These are phyloP conservation scores for Metarhizium brunneum DNA, from an alignment of 2,329 filamentous ascomycete genomes.

Conservation along the genomic window DNA sequence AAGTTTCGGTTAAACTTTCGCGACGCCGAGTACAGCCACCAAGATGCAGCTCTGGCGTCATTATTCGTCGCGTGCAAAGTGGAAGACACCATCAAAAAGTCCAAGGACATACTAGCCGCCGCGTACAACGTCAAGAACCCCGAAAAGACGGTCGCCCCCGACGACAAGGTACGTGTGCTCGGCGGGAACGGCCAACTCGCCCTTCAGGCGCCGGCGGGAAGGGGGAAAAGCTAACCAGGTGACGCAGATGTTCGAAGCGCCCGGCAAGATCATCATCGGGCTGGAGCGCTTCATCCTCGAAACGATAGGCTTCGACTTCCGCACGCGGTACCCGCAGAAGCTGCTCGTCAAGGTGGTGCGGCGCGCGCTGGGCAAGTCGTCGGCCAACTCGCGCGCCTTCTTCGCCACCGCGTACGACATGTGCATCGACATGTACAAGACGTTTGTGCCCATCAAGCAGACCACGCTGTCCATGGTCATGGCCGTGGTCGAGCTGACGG, in stretches of 20 bases:
- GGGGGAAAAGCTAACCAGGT: background rate
- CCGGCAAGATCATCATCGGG: slow-evolving; percentile 74
- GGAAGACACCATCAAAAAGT: slow-evolving; percentile 97
- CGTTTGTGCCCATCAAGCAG: slow-evolving; percentile 86
- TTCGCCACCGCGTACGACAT: slow-evolving; percentile 68
- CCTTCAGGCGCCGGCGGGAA: too few species aligned
- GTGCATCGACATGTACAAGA: slow-evolving; percentile 84
- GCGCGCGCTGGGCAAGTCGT: slow-evolving; percentile 33
- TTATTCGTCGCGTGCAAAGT: slow-evolving; percentile 94
- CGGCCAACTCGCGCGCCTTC: slow-evolving; percentile 30
- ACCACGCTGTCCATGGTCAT: slow-evolving; percentile 78
- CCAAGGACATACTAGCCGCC: slow-evolving; percentile 81
- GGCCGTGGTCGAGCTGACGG: slow-evolving; percentile 71
- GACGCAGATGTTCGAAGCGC: slow-evolving; percentile 64
- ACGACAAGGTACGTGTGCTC: slow-evolving; percentile 59
- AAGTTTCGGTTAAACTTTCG: slow-evolving; percentile 80
- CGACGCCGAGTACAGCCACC: slow-evolving; percentile 76
- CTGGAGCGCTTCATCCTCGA: slow-evolving; percentile 91
- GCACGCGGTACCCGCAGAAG: slow-evolving; percentile 79
- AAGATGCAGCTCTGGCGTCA: slow-evolving; percentile 80
- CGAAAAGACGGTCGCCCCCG: slow-evolving; percentile 61
- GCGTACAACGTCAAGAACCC: slow-evolving; percentile 74
- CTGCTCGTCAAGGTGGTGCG: slow-evolving; percentile 71
- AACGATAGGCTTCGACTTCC: slow-evolving; percentile 87
- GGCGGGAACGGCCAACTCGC: too few species aligned